These are phyloP conservation scores for Starmerella gropengiesseri DNA, from an alignment of 805 yeast species.

Conservation along the genomic window DNA sequence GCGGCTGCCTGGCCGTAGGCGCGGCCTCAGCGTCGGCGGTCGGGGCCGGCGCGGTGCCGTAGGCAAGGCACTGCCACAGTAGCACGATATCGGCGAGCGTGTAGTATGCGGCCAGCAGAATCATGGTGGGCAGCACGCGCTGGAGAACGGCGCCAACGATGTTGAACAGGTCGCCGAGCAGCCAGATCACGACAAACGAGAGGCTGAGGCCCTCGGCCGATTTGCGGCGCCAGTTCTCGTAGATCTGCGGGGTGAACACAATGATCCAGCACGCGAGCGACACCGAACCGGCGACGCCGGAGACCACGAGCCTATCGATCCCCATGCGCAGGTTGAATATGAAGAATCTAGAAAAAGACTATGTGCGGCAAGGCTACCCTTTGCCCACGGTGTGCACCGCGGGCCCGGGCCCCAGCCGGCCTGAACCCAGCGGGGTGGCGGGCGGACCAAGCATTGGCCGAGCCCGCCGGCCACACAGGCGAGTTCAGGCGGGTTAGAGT, in stretches of 20 bases:
- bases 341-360: too few relatives aligned
- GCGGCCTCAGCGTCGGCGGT: conserved; percentile 5
- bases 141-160: conserved; percentile 84
- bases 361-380: too few relatives aligned
- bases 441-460: too few relatives aligned
- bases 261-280: conserved; percentile 97
- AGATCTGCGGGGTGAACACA: conserved; percentile 93
- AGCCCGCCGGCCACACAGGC: too few relatives aligned
- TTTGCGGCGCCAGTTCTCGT: conserved; percentile 62
- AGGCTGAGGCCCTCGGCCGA: conserved; percentile 84
- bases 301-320: conserved; percentile 15
- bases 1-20: not conserved
- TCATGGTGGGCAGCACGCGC: conserved; percentile 89
- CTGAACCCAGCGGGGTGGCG: too few relatives aligned
- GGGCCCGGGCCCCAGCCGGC: too few relatives aligned
- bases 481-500: too few relatives aligned
- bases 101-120: conserved; percentile 80
- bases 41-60: conserved; percentile 35
- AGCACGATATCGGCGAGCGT: conserved; percentile 82
- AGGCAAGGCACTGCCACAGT: conserved; percentile 70
- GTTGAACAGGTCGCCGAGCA: conserved; percentile 87
- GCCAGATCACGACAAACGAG: conserved; percentile 79
- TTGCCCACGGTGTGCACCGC: too few relatives aligned
- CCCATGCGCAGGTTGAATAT: too few relatives aligned
- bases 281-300: conserved; percentile 44